Evolutionary conservation across 345 rosid genomes (phyloP), one percentile per base, ranked within the genome.

Genomic region (Populus davidiana): DNA sequence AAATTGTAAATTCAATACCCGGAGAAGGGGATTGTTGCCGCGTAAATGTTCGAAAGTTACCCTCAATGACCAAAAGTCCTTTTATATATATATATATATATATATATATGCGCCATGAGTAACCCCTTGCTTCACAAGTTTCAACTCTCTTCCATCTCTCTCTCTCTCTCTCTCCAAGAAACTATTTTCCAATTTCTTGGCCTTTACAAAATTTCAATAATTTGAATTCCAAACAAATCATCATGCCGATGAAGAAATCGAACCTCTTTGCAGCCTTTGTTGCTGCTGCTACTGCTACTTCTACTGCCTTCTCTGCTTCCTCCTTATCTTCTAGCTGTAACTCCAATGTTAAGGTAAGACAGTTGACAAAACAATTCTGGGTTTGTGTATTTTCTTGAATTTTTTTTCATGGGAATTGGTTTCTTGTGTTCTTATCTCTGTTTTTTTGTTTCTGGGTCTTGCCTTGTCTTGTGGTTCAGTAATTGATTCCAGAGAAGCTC

Each of bases 261-360:
- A 86, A 88, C 33, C 31, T 90, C 69, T 59, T 90, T 1, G 90
- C 89, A 44, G 94, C 89, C 61, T 88, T 90, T 27, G 85, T 86
- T 52, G 81, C 89, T 31, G 90, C 93, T 36, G 84, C 87, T 14
- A 56, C 87, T 25, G 35, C 35, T 33, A 33, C 36, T 33, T 87
- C 87, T 52, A 73, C 90, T 33, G 88, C 89, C 39, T 76, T 87
- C 78, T 82, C 91, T 68, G 80, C 85, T 17, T 83, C 88, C 23
- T 78, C 76, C 54, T 66, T 70, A 1, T 69, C n/a, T 70, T 71
- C 54, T 12, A 14, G 76, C 50, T 82, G 68, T 69, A 78, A 72
- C 52, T 78, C 85, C 76, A 86, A 79, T 71, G 52, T 88, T 65
- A 79, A 90, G 91, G 97, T 90, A 78, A 73, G 63, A 13, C 31